Evolutionary conservation across 163 green algal species (phyloP), one percentile per base, ranked within the genome.

Genomic region (Chlamydomonas reinhardtii): DNA sequence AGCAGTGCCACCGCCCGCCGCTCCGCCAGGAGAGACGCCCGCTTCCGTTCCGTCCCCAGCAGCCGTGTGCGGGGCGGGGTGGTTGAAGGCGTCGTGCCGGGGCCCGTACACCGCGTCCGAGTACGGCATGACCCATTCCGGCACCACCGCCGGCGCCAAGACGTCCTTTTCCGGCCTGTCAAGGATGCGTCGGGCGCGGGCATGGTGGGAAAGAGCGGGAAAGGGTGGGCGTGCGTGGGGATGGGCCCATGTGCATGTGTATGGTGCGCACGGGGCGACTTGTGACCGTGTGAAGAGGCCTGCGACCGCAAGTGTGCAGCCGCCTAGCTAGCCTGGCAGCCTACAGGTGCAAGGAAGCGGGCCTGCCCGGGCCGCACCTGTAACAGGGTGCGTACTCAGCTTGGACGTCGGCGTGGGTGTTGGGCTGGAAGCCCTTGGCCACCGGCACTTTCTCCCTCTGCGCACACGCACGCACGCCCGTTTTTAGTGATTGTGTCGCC

Each of bases 151-250:
- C 70, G 48, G 31, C 15, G 31, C 74, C 31, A 81, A 32, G 31
- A 81, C 74, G 54, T 81, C 74, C 54, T 81, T 70, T n/a, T 70
- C 74, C 11, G 74, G 74, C 54, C 74, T 81, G 54, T 0, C 0
- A 11, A 19, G 43, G 25, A 62, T 43, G n/a, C n/a, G n/a, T n/a
- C n/a, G n/a, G n/a, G n/a, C n/a, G n/a, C n/a, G n/a, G n/a, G n/a
- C n/a, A n/a, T n/a, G n/a, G n/a, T n/a, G n/a, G 72, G 39, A 35
- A 29, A 11, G 43, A 22, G 64, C 74, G 64, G 17, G 25, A 35
- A 34, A 2, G 37, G 34, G 14, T 9, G 56, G 39, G 39, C 5
- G 39, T 48, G n/a, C n/a, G n/a, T n/a, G n/a, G n/a, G n/a, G n/a
- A n/a, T n/a, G n/a, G n/a, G n/a, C n/a, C n/a, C n/a, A n/a, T n/a